Evolutionary conservation across 2,329 filamentous ascomycete genomes (phyloP).

Genomic region (Cadophora sp.): DNA sequence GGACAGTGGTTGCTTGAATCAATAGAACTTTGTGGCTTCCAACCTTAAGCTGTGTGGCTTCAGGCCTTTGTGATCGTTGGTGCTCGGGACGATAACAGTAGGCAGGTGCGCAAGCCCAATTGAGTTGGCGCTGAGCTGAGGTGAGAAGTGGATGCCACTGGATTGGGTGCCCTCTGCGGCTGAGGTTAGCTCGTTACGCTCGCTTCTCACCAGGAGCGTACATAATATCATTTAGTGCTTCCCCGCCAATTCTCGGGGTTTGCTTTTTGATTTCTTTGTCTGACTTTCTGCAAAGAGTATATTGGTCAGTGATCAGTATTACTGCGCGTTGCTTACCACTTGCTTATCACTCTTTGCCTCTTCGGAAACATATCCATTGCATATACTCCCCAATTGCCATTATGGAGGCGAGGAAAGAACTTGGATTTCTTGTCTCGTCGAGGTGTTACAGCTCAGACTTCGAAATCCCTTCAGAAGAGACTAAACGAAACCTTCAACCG

Average conservation of each 20-base stretch:
- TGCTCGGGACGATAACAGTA: conserved; percentile 2
- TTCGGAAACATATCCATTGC: background rate
- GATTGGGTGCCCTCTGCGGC: conserved; percentile 2
- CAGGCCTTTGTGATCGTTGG: background rate
- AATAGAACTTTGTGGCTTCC: conserved; percentile 14
- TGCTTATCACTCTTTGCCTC: conserved; percentile 21
- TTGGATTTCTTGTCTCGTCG: background rate
- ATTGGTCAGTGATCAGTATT: background rate
- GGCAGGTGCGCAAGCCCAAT: background rate
- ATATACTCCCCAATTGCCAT: background rate
- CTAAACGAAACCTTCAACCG: background rate
- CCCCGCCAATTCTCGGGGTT: background rate
- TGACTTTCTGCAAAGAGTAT: background rate
- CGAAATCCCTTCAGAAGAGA: background rate
- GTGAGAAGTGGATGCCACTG: conserved; percentile 12
- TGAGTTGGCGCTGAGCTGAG: conserved; percentile 21
- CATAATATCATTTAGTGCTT: background rate
- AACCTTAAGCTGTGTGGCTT: conserved; percentile 3
- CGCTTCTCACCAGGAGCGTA: background rate
- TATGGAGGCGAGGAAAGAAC: background rate
- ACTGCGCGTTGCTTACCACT: background rate
- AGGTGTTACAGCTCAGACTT: conserved; percentile 1
- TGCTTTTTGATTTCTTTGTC: background rate
- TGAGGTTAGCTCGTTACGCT: conserved; percentile 13
- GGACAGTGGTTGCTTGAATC: background rate